A percentile compares a stretch with the other conserved stretches of the same genome.
phyloP scores from a whole-genome alignment of 495 filamentous ascomycete species.

The Lophiotrema nucula region DNA sequence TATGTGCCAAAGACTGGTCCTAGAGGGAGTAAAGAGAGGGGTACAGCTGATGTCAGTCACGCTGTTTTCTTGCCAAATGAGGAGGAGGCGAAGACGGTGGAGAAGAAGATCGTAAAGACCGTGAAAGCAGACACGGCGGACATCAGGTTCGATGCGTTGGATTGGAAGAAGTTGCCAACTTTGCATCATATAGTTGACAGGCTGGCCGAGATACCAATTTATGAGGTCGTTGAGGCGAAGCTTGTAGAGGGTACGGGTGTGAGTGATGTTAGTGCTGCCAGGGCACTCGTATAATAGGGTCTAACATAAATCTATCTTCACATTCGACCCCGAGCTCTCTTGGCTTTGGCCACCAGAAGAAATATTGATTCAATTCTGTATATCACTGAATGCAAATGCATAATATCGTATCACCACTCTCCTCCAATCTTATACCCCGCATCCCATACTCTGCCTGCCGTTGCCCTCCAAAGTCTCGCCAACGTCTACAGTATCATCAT shows the following conservation, averaged over 20 bases:
- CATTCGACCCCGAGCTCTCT: background rate
- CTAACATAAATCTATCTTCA: background rate
- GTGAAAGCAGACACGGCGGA: slow-evolving; percentile 39
- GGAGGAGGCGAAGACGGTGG: background rate
- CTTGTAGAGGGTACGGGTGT: slow-evolving; percentile 53
- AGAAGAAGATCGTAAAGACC: slow-evolving; percentile 40
- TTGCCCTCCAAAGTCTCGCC: slow-evolving; percentile 46
- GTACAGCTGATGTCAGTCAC: background rate
- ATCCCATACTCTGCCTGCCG: slow-evolving; percentile 46
- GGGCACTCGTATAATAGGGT: slow-evolving; percentile 50
- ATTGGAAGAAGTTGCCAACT: slow-evolving; percentile 54
- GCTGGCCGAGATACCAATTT: slow-evolving; percentile 54
- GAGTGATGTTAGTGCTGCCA: slow-evolving; percentile 46
- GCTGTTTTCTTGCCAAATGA: background rate
- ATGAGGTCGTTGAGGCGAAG: slow-evolving; percentile 52
- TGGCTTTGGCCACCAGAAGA: background rate
- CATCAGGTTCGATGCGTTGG: slow-evolving; percentile 47
- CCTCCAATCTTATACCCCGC: slow-evolving; percentile 53
- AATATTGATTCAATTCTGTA: no score
- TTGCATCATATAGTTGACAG: slow-evolving; percentile 53
- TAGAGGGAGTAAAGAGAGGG: background rate
- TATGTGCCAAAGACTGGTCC: background rate
- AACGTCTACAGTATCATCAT: slow-evolving; percentile 36
- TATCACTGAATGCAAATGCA: no score
- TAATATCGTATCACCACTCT: slow-evolving; percentile 51